Base-by-base conservation (phyloP, 495 filamentous ascomycete species). In the Elaphomyces granulatus region DNA sequence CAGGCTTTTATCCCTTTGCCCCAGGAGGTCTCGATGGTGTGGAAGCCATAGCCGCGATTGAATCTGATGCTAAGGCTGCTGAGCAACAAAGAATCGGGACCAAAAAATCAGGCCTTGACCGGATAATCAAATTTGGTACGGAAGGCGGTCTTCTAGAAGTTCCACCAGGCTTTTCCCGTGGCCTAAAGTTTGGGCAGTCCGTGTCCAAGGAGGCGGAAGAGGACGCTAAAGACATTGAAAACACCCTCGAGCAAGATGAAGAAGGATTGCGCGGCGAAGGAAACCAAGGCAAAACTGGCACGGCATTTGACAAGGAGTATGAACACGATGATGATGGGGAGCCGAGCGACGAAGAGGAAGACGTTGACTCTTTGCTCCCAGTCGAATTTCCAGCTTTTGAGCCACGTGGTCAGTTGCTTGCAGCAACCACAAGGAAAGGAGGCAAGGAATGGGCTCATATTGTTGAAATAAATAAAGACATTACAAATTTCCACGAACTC, bases 361-460 rank as follows among this genome's bases (percentile, higher is more conserved):
- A 90, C 45, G 90, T 95, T 34, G 90, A 98, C 52, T 71, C 78
- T 15, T 56, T 96, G n/a, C 56, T 98, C 14, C 90, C 90, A 0
- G 73, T 92, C 23, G 92, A 96, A 51, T 98, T 94, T 52, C 84
- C 92, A 12, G 80, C 93, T 26, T 53, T 98, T 14, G 84, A 92
- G 52, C 84, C 90, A n/a, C 83, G 75, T 51, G 74, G 75, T 17
- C 69, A 71, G 8, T 73, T 95, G n/a, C 70, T 82, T 19, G 60
- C 76, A 18, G 74, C 78, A n/a, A 70, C 72, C 39, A 66, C 79
- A 45, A 81, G 75, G 47, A 77, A 80, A 45, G 75, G 74, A 37
- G 82, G 82, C 2, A 80, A 68, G 51, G 86, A 96, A 66, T 96
- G 90, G 90, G 90, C 90, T 18, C 90, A 98, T 56, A 87, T 96